Conservation (phyloP, 371 early-diverging fungal species). For the Lichtheimia ornata region DNA sequence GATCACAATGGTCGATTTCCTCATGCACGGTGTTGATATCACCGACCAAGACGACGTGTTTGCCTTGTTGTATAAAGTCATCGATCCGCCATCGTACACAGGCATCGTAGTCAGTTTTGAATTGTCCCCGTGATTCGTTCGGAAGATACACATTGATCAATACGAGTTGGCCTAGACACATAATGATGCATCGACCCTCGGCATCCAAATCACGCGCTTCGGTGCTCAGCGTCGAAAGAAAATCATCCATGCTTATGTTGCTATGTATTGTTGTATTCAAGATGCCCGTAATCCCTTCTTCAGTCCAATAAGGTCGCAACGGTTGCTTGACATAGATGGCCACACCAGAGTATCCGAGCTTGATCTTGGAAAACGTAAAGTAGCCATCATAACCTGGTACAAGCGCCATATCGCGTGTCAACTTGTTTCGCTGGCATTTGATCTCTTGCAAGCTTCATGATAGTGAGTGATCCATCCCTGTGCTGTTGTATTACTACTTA, state of each 20-base stretch:
- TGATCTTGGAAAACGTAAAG: conserved; percentile 63
- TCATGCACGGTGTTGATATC: conserved; percentile 81
- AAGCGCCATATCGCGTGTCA: conserved; percentile 65
- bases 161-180: conserved; percentile 80
- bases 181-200: conserved; percentile 81
- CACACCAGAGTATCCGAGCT: conserved; percentile 77
- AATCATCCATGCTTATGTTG: conserved; percentile 7
- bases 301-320: conserved; percentile 49
- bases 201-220: conserved; percentile 60
- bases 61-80: conserved; percentile 50
- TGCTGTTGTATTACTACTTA: conserved; percentile 4
- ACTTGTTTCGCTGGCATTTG: conserved; percentile 63
- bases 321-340: conserved; percentile 68
- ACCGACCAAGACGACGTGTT: conserved; percentile 74
- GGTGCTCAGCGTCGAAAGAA: conserved; percentile 22
- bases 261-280: conserved; percentile 16
- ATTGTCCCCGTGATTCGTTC: conserved; percentile 58
- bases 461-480: not conserved
- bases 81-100: conserved; percentile 57
- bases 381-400: conserved; percentile 78
- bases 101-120: conserved; percentile 67
- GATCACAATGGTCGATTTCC: conserved; percentile 82
- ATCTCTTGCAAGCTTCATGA: conserved; percentile 72
- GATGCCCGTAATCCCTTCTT: conserved; percentile 69
- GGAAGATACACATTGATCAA: conserved; percentile 87